Evolutionary conservation across 2,329 filamentous ascomycete species (phyloP).

Genomic region (Pyrenophora teres): DNA sequence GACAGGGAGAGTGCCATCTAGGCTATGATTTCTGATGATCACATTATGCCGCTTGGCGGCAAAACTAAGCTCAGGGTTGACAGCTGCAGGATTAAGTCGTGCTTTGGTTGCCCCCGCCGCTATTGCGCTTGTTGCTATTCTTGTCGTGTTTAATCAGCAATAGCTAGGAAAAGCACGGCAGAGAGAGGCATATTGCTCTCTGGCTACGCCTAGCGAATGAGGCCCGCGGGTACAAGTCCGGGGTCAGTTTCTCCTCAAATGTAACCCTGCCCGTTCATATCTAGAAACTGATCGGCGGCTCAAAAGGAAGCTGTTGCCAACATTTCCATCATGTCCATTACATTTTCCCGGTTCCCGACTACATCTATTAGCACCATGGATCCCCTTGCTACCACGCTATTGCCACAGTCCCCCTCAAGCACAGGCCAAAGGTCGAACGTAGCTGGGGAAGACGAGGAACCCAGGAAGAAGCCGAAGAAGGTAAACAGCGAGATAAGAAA

Average conservation of each 20-base stretch:
- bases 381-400: slow-evolving; percentile 11
- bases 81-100: slow-evolving; percentile 14
- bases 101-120: slow-evolving; percentile 22
- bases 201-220: slow-evolving; percentile 22
- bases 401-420: slow-evolving; percentile 12
- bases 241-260: slow-evolving; percentile 16
- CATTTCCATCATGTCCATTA: slow-evolving; percentile 13
- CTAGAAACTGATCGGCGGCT: slow-evolving; percentile 18
- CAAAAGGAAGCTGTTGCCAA: slow-evolving; percentile 25
- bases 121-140: slow-evolving; percentile 29
- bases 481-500: slow-evolving; percentile 46
- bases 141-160: slow-evolving; percentile 36
- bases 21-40: slow-evolving; percentile 15
- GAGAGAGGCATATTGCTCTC: slow-evolving; percentile 13
- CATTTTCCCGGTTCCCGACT: slow-evolving; percentile 10
- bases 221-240: slow-evolving; percentile 16
- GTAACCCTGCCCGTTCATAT: slow-evolving; percentile 23
- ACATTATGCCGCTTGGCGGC: slow-evolving; percentile 14
- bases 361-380: slow-evolving; percentile 31
- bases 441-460: slow-evolving; percentile 10
- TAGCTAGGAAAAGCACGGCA: slow-evolving; percentile 26
- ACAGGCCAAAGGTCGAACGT: slow-evolving; percentile 15
- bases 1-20: background rate
- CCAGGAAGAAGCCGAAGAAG: slow-evolving; percentile 37
- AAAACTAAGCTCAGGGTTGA: slow-evolving; percentile 29